Evolutionary conservation across 2,329 filamentous ascomycete genomes (phyloP).

Genomic region (Apiospora saccharicola): DNA sequence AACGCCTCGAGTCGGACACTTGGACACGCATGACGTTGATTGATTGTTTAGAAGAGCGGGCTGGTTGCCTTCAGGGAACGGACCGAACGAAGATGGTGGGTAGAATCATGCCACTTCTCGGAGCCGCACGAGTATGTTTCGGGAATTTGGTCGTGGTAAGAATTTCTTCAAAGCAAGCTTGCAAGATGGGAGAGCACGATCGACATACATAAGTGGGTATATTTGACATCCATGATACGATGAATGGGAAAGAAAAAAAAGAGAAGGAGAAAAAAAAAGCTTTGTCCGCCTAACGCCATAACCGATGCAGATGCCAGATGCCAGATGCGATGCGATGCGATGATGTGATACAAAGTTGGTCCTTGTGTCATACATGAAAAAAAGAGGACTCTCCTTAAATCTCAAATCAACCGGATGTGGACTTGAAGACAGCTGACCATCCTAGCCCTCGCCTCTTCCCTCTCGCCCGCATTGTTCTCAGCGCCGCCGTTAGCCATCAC

Average conservation of each 20-base stretch:
- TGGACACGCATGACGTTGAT: conserved; percentile 4
- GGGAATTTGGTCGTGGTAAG: neutral
- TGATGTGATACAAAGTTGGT: neutral
- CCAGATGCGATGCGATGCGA: neutral
- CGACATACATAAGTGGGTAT: conserved; percentile 4
- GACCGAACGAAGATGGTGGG: neutral
- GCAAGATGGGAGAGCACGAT: neutral
- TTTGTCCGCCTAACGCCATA: neutral
- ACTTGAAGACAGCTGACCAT: conserved; percentile 59
- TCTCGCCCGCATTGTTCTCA: conserved; percentile 30
- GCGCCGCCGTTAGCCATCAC: conserved; percentile 55
- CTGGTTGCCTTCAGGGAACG: no score
- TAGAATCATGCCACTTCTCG: neutral
- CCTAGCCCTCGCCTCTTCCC: conserved; percentile 38
- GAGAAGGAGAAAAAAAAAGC: neutral
- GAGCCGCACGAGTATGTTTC: neutral
- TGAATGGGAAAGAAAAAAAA: neutral
- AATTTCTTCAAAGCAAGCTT: neutral
- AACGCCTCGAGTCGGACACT: neutral
- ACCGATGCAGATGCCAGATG: neutral
- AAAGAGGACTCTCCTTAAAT: conserved; percentile 40
- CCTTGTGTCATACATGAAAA: neutral
- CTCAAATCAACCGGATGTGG: conserved; percentile 52
- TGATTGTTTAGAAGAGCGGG: neutral
- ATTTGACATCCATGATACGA: neutral